A percentile compares a stretch with the other conserved stretches of the same genome.
Evolutionary conservation across 2,329 filamentous ascomycete genomes (phyloP).

Genomic region (Penicillium sp.): DNA sequence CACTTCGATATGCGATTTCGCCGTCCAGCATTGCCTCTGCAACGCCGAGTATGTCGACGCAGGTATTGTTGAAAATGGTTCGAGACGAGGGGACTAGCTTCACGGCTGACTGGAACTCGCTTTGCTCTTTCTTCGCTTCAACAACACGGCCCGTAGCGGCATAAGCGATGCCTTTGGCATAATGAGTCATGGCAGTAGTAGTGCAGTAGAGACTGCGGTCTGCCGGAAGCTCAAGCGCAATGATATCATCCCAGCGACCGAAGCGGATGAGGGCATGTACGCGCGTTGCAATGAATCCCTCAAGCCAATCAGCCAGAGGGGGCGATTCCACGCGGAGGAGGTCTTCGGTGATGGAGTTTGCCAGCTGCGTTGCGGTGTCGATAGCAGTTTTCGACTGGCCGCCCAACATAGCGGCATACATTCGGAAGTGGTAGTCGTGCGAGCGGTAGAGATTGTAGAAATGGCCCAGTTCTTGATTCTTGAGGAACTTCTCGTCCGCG

Average conservation of each 20-base stretch:
- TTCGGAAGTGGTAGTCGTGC: conserved; percentile 71
- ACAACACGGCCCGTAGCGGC: conserved; percentile 57
- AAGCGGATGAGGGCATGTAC: conserved; percentile 72
- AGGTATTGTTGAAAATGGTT: conserved; percentile 68
- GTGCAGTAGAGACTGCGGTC: conserved; percentile 65
- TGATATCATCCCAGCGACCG: conserved; percentile 68
- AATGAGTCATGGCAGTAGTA: conserved; percentile 67
- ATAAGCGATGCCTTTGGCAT: conserved; percentile 66
- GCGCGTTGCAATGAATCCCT: conserved; percentile 66
- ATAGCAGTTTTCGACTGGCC: conserved; percentile 63
- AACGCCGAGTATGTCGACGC: conserved; percentile 61
- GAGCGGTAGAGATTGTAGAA: conserved; percentile 76
- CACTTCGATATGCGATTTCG: conserved; percentile 68
- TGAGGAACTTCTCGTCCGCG: conserved; percentile 67
- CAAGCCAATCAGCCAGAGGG: conserved; percentile 78
- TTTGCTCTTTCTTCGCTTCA: conserved; percentile 54
- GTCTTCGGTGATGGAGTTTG: conserved; percentile 61
- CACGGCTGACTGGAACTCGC: conserved; percentile 52
- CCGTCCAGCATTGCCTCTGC: conserved; percentile 66
- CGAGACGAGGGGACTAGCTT: conserved; percentile 57
- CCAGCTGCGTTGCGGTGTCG: conserved; percentile 58
- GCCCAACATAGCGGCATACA: conserved; percentile 76
- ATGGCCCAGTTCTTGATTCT: conserved; percentile 57
- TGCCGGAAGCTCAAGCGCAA: conserved; percentile 55
- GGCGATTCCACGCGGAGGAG: conserved; percentile 54